Conservation (phyloP, 1,284 basidiomycete genomes). For the Pseudozyma sp. region DNA sequence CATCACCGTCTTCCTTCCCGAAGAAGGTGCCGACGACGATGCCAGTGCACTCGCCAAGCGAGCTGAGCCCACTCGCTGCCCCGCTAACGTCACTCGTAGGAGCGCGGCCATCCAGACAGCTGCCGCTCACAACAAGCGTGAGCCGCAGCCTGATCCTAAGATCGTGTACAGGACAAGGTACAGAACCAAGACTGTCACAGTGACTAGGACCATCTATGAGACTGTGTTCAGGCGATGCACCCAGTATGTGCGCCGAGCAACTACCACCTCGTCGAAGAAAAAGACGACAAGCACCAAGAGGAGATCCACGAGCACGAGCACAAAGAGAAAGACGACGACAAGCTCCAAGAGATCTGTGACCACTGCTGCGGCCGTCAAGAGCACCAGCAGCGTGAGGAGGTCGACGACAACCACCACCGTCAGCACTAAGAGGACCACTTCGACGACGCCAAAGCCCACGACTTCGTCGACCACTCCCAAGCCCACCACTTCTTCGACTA, state of each 20-base stretch:
- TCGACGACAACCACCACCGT: not conserved
- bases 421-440: not conserved
- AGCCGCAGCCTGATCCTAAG: constrained; percentile 9
- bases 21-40: constrained; percentile 8
- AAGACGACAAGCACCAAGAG: constrained; percentile 5
- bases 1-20: constrained; percentile 45
- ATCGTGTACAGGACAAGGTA: constrained; percentile 14
- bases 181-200: constrained; percentile 16
- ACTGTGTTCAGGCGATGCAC: constrained; percentile 38
- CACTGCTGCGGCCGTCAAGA: constrained; percentile 2
- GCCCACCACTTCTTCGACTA: constrained; percentile 7
- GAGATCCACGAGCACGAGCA: constrained; percentile 2
- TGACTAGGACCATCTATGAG: constrained; percentile 40
- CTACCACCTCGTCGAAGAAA: constrained; percentile 1
- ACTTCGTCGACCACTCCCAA: constrained; percentile 2
- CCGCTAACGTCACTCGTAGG: constrained; percentile 25
- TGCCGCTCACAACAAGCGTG: constrained; percentile 24
- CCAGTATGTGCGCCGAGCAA: constrained; percentile 14
- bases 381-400: constrained; percentile 1
- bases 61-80: constrained; percentile 40
- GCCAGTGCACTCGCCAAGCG: constrained; percentile 20
- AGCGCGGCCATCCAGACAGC: constrained; percentile 13
- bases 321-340: constrained; percentile 4
- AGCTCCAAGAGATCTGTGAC: constrained; percentile 2
- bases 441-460: not conserved